These are phyloP conservation scores for Vigna unguiculata DNA, from an alignment of 306 rosid species.

Conservation along the genomic window DNA sequence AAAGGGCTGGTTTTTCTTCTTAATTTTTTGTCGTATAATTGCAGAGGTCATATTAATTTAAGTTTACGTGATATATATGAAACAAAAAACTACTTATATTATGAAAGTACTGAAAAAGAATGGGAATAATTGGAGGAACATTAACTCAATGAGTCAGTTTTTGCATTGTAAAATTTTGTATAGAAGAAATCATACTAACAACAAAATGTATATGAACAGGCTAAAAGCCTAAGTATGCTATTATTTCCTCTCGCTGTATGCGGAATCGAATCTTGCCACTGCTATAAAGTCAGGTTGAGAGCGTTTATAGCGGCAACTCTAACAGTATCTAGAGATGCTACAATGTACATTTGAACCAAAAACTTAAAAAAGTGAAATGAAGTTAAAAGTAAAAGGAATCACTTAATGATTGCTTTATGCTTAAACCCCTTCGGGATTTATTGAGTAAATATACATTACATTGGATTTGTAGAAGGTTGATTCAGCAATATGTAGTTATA, in stretches of 20 bases:
- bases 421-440: slow-evolving; percentile 35
- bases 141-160: background rate
- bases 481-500: slow-evolving; percentile 31
- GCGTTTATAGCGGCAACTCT: slow-evolving; percentile 23
- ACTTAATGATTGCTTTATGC: slow-evolving; percentile 27
- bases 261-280: slow-evolving; percentile 23
- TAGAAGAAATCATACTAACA: background rate
- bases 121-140: no score
- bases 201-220: background rate
- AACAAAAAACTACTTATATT: background rate
- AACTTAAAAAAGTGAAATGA: background rate
- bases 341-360: slow-evolving; percentile 44
- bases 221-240: background rate
- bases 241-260: background rate
- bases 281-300: slow-evolving; percentile 28
- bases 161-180: background rate
- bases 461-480: slow-evolving; percentile 29
- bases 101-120: background rate
- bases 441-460: slow-evolving; percentile 40
- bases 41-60: no score
- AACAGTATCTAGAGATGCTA: slow-evolving; percentile 32
- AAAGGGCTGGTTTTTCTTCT: no score
- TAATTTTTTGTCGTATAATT: no score
- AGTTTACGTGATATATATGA: no score
- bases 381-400: slow-evolving; percentile 20